These are phyloP conservation scores for Euphorbia celastroides DNA, from an alignment of 441 rosid genomes.

Conservation along the genomic window DNA sequence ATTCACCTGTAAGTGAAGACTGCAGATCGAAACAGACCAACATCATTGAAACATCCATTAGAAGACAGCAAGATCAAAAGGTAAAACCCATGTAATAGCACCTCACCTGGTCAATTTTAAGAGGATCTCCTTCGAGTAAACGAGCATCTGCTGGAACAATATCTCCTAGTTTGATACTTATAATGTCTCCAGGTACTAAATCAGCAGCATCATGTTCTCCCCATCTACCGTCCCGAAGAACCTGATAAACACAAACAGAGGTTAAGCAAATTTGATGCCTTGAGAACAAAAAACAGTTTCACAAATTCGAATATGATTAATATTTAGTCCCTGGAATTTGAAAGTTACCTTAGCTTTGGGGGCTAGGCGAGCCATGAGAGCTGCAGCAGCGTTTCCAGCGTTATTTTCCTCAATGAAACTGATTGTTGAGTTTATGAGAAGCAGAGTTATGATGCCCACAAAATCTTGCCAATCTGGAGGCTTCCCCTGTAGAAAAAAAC, in stretches of 20 bases:
- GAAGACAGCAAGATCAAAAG: too few relatives aligned
- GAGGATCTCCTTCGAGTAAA: constrained; percentile 82
- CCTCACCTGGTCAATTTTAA: constrained; percentile 85
- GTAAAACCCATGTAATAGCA: neutral
- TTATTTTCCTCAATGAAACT: constrained; percentile 95
- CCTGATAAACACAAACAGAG: constrained; percentile 35
- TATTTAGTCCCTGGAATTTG: neutral
- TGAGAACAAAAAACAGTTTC: neutral
- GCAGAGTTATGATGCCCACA: constrained; percentile 83
- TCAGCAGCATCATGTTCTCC: constrained; percentile 76
- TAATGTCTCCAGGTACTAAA: constrained; percentile 83
- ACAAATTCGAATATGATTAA: neutral
- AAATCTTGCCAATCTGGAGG: constrained; percentile 99
- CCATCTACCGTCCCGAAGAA: constrained; percentile 96
- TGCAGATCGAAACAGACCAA: constrained; percentile 23
- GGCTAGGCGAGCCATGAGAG: constrained; percentile 94
- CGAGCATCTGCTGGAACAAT: constrained; percentile 96
- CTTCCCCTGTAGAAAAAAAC: constrained; percentile 52
- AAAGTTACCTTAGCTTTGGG: constrained; percentile 94
- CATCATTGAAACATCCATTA: constrained; percentile 10
- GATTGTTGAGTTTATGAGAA: constrained; percentile 82
- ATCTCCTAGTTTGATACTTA: constrained; percentile 89
- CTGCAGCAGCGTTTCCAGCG: constrained; percentile 96
- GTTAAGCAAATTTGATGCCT: constrained; percentile 4
- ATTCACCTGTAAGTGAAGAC: constrained; percentile 96